Conservation (phyloP, 1,139 yeast genomes). For the Diutina scorzettiae region DNA sequence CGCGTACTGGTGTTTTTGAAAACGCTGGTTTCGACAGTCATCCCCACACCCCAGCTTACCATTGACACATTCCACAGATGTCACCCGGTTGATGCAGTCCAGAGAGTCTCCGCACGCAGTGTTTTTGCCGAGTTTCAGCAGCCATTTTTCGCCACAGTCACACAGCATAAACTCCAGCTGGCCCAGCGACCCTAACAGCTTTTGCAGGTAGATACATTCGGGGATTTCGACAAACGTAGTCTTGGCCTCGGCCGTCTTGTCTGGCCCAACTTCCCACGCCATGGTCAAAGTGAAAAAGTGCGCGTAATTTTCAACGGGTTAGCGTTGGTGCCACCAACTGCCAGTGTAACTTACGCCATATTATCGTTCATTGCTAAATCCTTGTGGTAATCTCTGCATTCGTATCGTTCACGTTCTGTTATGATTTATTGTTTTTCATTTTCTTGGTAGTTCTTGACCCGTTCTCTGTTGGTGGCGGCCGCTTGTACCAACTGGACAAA, state of each 20-base stretch:
- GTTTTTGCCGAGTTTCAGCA: conserved; percentile 26
- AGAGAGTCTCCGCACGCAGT: conserved; percentile 77
- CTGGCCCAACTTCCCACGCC: conserved; percentile 3
- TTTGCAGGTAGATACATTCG: conserved; percentile 50
- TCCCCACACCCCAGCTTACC: conserved; percentile 66
- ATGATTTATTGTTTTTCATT: neutral
- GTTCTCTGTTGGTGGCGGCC: conserved; percentile 56
- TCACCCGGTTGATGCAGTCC: conserved; percentile 83
- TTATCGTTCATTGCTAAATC: too few species aligned
- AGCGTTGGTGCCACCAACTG: too few species aligned
- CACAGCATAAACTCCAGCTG: conserved; percentile 73
- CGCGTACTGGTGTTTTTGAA: conserved; percentile 67
- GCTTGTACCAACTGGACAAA: conserved; percentile 69
- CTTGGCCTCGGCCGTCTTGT: conserved; percentile 6
- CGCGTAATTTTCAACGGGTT: too few species aligned
- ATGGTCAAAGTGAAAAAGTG: too few species aligned
- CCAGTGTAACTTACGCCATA: too few species aligned
- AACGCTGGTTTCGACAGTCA: conserved; percentile 77
- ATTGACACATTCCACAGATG: conserved; percentile 83
- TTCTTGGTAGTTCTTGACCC: conserved; percentile 28
- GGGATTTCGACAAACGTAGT: conserved; percentile 32
- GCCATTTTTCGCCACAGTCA: conserved; percentile 58
- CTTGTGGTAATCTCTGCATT: too few species aligned
- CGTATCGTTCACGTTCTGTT: neutral
- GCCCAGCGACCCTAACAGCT: conserved; percentile 53